These are phyloP conservation scores for Symbiodinium pilosum DNA, from an alignment of 73 alveolate genomes.

Conservation along the genomic window DNA sequence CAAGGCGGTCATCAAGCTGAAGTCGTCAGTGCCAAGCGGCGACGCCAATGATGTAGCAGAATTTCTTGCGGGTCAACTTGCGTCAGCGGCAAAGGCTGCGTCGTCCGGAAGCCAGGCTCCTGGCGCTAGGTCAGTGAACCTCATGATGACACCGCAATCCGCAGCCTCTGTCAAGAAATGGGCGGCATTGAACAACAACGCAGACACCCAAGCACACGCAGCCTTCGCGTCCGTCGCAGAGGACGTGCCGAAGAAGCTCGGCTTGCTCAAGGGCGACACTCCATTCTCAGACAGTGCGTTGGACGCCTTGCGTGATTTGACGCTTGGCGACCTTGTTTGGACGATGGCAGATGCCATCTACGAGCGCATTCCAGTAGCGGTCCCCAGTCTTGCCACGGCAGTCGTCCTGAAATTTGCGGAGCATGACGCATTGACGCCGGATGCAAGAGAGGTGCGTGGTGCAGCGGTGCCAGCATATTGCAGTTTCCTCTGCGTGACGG, in stretches of 20 bases:
- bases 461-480: neutral
- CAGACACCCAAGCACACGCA: neutral
- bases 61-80: neutral
- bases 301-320: neutral
- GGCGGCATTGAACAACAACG: neutral
- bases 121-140: neutral
- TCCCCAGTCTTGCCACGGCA: neutral
- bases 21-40: neutral
- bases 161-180: neutral
- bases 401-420: neutral
- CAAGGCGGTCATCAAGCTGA: neutral
- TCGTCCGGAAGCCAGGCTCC: neutral
- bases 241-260: neutral
- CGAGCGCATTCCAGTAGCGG: neutral
- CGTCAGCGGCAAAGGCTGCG: neutral
- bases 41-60: neutral
- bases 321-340: neutral
- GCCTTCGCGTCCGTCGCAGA: neutral
- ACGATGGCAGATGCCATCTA: neutral
- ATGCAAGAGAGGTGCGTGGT: too few species aligned
- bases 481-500: neutral
- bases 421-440: too few species aligned
- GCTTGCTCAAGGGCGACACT: neutral
- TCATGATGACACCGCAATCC: neutral
- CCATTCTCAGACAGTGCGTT: too few species aligned